phyloP scores from a whole-genome alignment of 164 flowering plant genomes.

The Magnolia kwangsiensis region DNA sequence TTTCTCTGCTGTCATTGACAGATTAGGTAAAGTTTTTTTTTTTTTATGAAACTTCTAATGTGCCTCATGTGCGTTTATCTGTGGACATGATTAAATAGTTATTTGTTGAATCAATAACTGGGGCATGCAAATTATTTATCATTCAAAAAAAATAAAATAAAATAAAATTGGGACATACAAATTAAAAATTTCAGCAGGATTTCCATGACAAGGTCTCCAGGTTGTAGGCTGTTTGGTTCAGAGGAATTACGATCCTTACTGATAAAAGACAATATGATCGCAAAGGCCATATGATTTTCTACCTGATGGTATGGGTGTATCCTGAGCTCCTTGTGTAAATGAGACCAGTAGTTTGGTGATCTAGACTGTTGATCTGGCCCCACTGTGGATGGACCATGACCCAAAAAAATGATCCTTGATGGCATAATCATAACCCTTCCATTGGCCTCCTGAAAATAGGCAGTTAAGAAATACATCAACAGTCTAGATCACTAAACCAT shows the following conservation, averaged over 20 bases:
- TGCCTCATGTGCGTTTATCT: not conserved
- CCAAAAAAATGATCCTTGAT: too few species aligned
- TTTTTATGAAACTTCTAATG: not conserved
- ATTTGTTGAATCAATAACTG: not conserved
- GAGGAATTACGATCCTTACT: not conserved
- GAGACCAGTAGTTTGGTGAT: too few species aligned
- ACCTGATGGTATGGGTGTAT: not conserved
- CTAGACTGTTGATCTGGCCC: too few species aligned
- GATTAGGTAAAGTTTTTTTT: slow-evolving; percentile 52
- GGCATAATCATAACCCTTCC: not conserved
- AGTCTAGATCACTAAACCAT: not conserved
- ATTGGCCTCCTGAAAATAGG: not conserved
- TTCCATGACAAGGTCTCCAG: not conserved
- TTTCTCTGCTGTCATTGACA: slow-evolving; percentile 92
- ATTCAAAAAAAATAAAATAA: too few species aligned
- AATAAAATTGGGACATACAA: not conserved
- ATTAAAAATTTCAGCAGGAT: not conserved
- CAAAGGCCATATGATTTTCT: not conserved
- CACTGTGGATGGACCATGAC: too few species aligned
- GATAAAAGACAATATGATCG: not conserved
- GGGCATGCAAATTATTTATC: too few species aligned
- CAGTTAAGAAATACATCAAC: not conserved
- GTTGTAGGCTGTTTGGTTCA: not conserved
- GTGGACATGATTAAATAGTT: not conserved
- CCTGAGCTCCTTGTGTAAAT: not conserved